Evolutionary conservation across 305 asterid species (phyloP), one percentile per base, ranked within the genome.

Genomic region (Solanum hybrid): DNA sequence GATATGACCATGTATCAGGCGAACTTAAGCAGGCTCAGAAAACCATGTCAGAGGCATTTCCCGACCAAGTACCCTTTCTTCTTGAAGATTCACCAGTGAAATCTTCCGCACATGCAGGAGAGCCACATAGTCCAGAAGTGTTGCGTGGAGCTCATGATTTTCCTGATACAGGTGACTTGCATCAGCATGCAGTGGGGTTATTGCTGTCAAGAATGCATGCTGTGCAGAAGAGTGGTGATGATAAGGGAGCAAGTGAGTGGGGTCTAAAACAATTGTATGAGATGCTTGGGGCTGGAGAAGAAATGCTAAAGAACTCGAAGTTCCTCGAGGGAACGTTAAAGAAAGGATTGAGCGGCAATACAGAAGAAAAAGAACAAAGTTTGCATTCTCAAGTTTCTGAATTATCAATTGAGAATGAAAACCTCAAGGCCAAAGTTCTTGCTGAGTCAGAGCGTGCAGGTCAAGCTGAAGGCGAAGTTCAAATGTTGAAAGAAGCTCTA

Each of bases 21-120:
- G 99, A 97, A 88, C 98, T 98, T 89, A 97, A 95, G 57, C 98
- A 95, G 79, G 99, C 99, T 76, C 99, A 98, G 39, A 94, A 96
- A 34, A 94, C 99, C 81, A 92, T 97, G 92, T 95, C 98, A 20
- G 96, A 94, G 92, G 99, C 96, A 28, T 97, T 97, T 87, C 99
- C 99, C 1, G 96, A 97, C 86, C 98, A 97, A 91, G 89, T 94
- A 29, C 98, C 97, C 31, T 90, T 90, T n/a, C 93, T 92, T 51
- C 94, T 96, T 28, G 99, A 96, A 46, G 98, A 96, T 90, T 94
- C 97, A 24, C 96, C 97, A 89, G 89, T 94, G 51, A 95, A 92
- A 88, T 90, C 95, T 36, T 92, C 86, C 64, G 88, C 92, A 69
- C 93, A 73, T 18, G 92, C 88, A 57, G 80, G 84, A 74, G 98